Base-by-base conservation (phyloP, 495 filamentous ascomycete species). In the Podospora comata region DNA sequence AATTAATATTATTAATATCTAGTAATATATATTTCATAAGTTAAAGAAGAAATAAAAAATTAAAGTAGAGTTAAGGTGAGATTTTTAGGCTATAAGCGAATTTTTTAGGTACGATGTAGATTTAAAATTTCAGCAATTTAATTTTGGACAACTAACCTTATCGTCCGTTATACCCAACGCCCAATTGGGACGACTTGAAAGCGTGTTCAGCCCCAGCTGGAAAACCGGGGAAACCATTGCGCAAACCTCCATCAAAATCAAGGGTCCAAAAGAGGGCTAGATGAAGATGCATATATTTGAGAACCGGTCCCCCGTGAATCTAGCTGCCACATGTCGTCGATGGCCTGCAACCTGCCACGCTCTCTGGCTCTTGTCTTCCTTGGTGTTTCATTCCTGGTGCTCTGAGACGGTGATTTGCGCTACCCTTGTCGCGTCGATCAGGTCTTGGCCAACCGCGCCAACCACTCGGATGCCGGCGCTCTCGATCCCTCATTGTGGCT, bases 401-500 rank as follows among this genome's bases (percentile, higher is more conserved):
- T 32, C 63, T 16, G 48, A 44, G n/a, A 58, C 55, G 23, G 55
- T 26, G 55, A 58, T 58, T 58, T 58, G 55, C 55, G 55, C 23
- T 19, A 19, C 19, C 39, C 55, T 28, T 28, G 62, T 64, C 58
- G 19, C 34, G 68, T 19, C 64, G 68, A 66, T 66, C 65, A 56
- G 39, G 39, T 61, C 64, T 67, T 70, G 65, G 68, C 68, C 68
- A 70, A 67, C 68, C 68, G 39, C 13, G 55, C 55, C 55, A 58
- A 58, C 55, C 55, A 67, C 60, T 67, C 59, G 27, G 55, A 54
- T 67, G 26, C 53, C 27, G 20, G 68, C 54, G 60, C 39, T 66
- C 60, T 67, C 13, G 61, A 60, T 64, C 68, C 65, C 55, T 39
- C 64, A 19, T 60, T 70, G 68, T 70, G 68, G 68, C 68, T 70